These are phyloP conservation scores for Nitzschia palea DNA, from an alignment of 108 stramenopile genomes.

Conservation along the genomic window DNA sequence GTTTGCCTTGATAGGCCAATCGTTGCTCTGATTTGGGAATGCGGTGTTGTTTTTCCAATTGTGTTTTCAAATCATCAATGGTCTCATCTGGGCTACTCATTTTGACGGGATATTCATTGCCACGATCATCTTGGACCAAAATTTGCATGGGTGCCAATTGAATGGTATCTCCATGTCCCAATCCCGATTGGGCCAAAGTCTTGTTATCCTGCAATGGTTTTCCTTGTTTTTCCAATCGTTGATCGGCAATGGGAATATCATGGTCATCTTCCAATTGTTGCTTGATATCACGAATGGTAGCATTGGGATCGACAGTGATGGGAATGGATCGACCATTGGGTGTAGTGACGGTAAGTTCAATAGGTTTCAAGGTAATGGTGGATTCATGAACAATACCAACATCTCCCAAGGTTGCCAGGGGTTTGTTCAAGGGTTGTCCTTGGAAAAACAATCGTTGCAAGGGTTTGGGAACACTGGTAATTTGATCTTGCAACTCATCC, in stretches of 20 bases:
- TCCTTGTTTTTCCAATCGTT: slow-evolving; percentile 6
- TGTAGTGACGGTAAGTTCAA: slow-evolving; percentile 3
- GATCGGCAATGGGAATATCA: slow-evolving; percentile 1
- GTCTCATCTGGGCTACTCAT: slow-evolving; percentile 10
- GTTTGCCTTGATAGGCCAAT: slow-evolving; percentile 62
- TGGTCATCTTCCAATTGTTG: slow-evolving; percentile 5
- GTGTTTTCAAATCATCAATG: slow-evolving; percentile 21
- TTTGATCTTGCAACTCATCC: slow-evolving; percentile 18
- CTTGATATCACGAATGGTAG: slow-evolving; percentile 22
- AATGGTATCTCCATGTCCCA: slow-evolving; percentile 16
- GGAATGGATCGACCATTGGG: slow-evolving; percentile 1
- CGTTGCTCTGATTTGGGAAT: slow-evolving; percentile 45
- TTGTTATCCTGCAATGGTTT: not conserved
- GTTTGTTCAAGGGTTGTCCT: slow-evolving; percentile 38
- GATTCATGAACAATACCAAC: slow-evolving; percentile 17
- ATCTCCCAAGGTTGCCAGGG: slow-evolving; percentile 3
- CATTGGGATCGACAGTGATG: slow-evolving; percentile 14
- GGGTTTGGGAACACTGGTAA: slow-evolving; percentile 14
- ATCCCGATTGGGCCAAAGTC: slow-evolving; percentile 10
- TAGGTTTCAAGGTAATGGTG: slow-evolving; percentile 16
- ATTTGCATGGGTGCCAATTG: not conserved
- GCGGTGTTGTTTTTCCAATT: not conserved
- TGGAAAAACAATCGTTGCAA: slow-evolving; percentile 60
- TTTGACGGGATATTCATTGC: not conserved
- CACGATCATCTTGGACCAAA: not conserved